phyloP scores from a whole-genome alignment of 192 early-diverging fungal genomes.

The Podila epicladia region DNA sequence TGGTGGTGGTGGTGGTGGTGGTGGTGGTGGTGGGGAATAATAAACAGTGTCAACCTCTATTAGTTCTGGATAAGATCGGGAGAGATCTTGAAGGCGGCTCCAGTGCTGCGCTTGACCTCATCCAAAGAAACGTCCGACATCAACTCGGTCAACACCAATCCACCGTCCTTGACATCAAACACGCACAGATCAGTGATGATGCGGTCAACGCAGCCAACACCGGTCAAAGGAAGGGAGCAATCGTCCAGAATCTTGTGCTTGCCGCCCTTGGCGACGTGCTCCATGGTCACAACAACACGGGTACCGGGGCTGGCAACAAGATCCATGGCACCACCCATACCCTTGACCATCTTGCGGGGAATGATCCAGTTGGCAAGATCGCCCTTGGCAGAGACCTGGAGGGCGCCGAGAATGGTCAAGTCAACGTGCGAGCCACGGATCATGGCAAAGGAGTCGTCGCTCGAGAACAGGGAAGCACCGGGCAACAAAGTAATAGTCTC shows the following conservation, averaged over 20 bases:
- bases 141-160: slow-evolving; percentile 71
- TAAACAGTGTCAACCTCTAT: too few species aligned
- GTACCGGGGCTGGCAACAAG: slow-evolving; percentile 74
- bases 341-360: slow-evolving; percentile 88
- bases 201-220: slow-evolving; percentile 68
- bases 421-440: slow-evolving; percentile 83
- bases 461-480: slow-evolving; percentile 75
- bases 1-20: background rate
- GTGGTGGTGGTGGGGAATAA: too few species aligned
- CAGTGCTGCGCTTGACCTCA: slow-evolving; percentile 73
- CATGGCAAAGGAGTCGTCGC: slow-evolving; percentile 83
- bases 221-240: slow-evolving; percentile 79
- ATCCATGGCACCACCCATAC: slow-evolving; percentile 88
- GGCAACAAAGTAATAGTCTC: slow-evolving; percentile 79
- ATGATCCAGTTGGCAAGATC: slow-evolving; percentile 90
- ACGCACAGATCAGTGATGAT: slow-evolving; percentile 78
- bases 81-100: slow-evolving; percentile 65
- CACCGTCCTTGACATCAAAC: slow-evolving; percentile 69
- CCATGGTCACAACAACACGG: slow-evolving; percentile 81
- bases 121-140: slow-evolving; percentile 68
- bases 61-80: slow-evolving; percentile 45
- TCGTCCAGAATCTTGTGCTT: slow-evolving; percentile 77
- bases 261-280: slow-evolving; percentile 64
- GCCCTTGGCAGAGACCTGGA: slow-evolving; percentile 80
- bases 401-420: slow-evolving; percentile 79